A percentile compares a stretch with the other conserved stretches of the same genome.
Conservation (phyloP, 2,329 filamentous ascomycete genomes). For the Neopestalotiopsis rosae region DNA sequence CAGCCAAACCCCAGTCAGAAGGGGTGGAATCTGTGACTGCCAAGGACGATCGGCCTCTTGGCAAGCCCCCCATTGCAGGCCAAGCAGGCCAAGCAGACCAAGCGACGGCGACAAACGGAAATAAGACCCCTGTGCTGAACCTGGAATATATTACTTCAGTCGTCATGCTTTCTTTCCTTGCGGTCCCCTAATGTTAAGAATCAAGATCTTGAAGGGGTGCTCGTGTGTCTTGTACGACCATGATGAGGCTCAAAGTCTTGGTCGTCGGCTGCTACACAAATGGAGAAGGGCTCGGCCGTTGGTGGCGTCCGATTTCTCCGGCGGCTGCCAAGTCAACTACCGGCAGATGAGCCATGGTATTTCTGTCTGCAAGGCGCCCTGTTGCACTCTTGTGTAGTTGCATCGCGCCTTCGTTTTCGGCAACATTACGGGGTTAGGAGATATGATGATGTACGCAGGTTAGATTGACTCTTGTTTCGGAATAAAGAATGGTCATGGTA, state of each 20-base stretch:
- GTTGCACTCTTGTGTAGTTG: not conserved
- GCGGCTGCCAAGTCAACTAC: not conserved
- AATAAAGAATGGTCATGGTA: not conserved
- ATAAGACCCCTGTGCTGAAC: not conserved
- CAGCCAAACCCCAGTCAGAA: not conserved
- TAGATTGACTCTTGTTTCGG: not conserved
- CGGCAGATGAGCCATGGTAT: not conserved
- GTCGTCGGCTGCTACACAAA: not conserved
- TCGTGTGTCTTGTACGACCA: not conserved
- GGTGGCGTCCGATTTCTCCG: constrained; percentile 17
- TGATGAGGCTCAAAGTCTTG: constrained; percentile 10
- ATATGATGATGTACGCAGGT: constrained; percentile 4
- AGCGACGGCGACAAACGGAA: not conserved
- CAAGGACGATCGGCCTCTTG: constrained; percentile 17
- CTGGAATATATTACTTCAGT: constrained; percentile 16
- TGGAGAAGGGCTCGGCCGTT: not conserved
- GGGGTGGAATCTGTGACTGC: constrained; percentile 10
- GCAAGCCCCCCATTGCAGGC: not conserved
- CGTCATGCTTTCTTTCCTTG: constrained; percentile 2
- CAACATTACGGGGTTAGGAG: not conserved
- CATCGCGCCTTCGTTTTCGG: not conserved
- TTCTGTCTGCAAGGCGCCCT: not conserved
- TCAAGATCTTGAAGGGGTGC: not conserved
- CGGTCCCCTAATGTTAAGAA: not conserved
- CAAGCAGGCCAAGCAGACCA: not conserved